These are phyloP conservation scores for Trametes maxima DNA, from an alignment of 768 basidiomycete genomes.

Conservation along the genomic window DNA sequence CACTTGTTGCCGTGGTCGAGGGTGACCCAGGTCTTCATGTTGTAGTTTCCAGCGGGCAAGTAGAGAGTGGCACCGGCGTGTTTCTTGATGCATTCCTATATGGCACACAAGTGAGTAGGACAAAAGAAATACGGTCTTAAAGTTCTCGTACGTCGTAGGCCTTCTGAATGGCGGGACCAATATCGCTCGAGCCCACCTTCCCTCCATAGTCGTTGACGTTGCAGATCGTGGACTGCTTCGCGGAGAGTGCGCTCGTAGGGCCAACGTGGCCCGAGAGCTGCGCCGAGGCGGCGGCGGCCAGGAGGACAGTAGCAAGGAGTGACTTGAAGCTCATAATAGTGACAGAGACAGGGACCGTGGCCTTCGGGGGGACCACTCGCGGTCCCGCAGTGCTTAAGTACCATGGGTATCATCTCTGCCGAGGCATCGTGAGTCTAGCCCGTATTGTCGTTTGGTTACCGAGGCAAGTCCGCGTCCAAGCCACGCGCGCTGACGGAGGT, in stretches of 20 bases:
- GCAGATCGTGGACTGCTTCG: constrained; percentile 29
- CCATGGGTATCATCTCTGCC: not conserved
- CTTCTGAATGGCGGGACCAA: constrained; percentile 33
- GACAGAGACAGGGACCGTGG: not conserved
- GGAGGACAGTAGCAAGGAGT: constrained; percentile 11
- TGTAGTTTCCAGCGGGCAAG: constrained; percentile 34
- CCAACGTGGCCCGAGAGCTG: constrained; percentile 31
- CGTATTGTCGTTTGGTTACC: not conserved
- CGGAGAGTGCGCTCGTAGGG: constrained; percentile 27
- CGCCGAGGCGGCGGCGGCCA: constrained; percentile 13
- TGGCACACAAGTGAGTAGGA: not conserved
- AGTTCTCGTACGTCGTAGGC: constrained; percentile 25
- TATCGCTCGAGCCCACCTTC: constrained; percentile 32
- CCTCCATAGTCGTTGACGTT: constrained; percentile 35
- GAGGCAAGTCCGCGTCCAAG: not conserved
- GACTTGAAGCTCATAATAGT: constrained; percentile 19
- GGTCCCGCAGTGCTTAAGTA: not conserved
- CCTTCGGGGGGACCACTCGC: not conserved
- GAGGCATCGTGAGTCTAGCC: not conserved
- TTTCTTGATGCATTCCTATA: constrained; percentile 30
- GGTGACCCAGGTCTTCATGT: constrained; percentile 35
- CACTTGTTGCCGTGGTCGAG: constrained; percentile 31
- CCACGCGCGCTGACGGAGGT: not conserved
- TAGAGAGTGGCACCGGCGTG: constrained; percentile 28
- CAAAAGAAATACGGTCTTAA: no score